Conservation (phyloP, 2,329 filamentous ascomycete species). For the Cladosporium sp. region DNA sequence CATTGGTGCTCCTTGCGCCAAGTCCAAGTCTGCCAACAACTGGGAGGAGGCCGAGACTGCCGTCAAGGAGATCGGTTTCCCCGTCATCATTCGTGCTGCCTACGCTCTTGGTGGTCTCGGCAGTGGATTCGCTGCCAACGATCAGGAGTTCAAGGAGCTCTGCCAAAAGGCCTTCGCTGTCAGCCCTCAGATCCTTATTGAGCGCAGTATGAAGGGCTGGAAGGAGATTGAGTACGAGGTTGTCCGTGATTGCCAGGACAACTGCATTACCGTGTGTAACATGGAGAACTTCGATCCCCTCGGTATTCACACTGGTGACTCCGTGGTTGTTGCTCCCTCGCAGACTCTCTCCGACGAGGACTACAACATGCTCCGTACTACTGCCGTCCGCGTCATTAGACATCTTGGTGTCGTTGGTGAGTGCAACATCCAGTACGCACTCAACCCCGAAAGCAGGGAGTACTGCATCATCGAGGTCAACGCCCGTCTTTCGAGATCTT, state of each 20-base stretch:
- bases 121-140: constrained; percentile 90
- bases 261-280: constrained; percentile 99
- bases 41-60: constrained; percentile 84
- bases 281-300: constrained; percentile 99
- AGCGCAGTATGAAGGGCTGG: constrained; percentile 99
- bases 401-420: constrained; percentile 97
- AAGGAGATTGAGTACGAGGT: constrained; percentile 99
- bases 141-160: constrained; percentile 75
- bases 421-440: constrained; percentile 97
- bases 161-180: constrained; percentile 94
- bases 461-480: constrained; percentile 99
- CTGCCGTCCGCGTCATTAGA: constrained; percentile 93
- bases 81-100: constrained; percentile 93
- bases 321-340: constrained; percentile 94
- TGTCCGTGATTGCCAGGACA: constrained; percentile 89
- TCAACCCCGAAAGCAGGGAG: constrained; percentile 91
- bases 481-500: constrained; percentile 90
- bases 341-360: constrained; percentile 96
- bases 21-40: constrained; percentile 87
- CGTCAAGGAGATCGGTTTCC: constrained; percentile 89
- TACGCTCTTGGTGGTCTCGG: constrained; percentile 94
- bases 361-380: constrained; percentile 98
- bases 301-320: constrained; percentile 96
- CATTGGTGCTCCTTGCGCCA: constrained; percentile 95
- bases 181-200: constrained; percentile 92